These are phyloP conservation scores for Leishmania lainsoni DNA, from an alignment of 208 protist genomes.

Conservation along the genomic window DNA sequence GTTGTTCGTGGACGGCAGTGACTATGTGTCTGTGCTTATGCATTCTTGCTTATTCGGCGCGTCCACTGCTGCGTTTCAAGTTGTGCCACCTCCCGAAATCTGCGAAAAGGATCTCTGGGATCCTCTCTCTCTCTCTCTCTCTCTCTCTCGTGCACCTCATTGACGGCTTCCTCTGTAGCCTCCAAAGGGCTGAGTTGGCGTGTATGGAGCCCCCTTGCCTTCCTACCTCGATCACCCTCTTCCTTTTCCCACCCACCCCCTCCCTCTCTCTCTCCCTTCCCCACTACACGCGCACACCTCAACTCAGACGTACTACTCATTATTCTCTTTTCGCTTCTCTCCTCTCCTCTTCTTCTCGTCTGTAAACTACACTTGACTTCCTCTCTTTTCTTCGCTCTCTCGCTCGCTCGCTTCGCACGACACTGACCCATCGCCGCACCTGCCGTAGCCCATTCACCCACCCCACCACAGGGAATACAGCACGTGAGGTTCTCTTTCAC, in stretches of 20 bases:
- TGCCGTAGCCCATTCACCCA: neutral
- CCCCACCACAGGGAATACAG: neutral
- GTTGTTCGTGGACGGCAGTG: neutral
- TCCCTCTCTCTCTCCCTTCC: neutral
- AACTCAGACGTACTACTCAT: neutral
- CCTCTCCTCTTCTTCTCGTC: neutral
- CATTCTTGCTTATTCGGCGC: neutral
- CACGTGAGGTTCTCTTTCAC: neutral
- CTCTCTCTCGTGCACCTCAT: neutral
- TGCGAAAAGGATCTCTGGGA: neutral
- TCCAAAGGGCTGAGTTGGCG: neutral
- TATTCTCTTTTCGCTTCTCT: neutral
- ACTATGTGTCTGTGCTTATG: neutral
- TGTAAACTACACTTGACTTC: neutral
- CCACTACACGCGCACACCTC: neutral
- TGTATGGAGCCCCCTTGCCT: neutral
- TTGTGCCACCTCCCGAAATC: neutral
- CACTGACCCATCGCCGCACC: neutral
- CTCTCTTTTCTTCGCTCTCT: neutral
- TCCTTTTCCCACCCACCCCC: neutral
- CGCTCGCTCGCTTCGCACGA: neutral
- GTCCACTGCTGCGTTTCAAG: neutral
- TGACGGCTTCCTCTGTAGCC: neutral
- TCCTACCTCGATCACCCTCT: neutral
- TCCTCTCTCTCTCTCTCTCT: neutral